These are phyloP conservation scores for Colletotrichum plurivorum DNA, from an alignment of 2,329 filamentous ascomycete genomes.

Conservation along the genomic window DNA sequence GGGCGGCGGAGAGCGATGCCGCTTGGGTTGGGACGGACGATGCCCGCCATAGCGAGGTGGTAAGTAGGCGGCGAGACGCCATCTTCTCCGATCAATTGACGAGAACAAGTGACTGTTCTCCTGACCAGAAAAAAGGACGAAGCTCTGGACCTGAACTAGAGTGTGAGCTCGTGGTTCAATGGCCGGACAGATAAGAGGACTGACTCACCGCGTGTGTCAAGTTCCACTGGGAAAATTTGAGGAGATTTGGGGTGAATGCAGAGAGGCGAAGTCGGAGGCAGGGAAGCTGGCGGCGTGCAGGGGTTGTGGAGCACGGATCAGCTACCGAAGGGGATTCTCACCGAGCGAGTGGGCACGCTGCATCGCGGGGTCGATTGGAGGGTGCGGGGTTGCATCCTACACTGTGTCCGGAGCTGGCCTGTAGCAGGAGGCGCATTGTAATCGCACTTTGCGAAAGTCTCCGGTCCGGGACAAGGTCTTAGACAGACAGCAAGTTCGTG, in stretches of 20 bases:
- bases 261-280: conserved; percentile 40
- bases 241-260: conserved; percentile 37
- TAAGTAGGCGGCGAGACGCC: conserved; percentile 61
- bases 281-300: conserved; percentile 33
- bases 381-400: conserved; percentile 33
- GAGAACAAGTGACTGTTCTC: conserved; percentile 40
- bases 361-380: conserved; percentile 38
- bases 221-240: conserved; percentile 41
- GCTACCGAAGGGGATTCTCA: conserved; percentile 32
- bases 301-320: conserved; percentile 37
- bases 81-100: conserved; percentile 49
- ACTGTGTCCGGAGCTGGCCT: conserved; percentile 30
- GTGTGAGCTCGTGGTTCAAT: conserved; percentile 30
- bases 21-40: conserved; percentile 44
- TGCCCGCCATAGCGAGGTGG: conserved; percentile 56
- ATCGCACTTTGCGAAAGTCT: conserved; percentile 6
- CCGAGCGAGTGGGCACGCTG: conserved; percentile 32
- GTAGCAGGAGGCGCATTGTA: conserved; percentile 16
- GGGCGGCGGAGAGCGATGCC: conserved; percentile 42
- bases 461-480: background rate
- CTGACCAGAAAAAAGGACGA: conserved; percentile 37
- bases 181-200: conserved; percentile 25
- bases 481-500: background rate
- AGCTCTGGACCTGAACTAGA: conserved; percentile 27
- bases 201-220: conserved; percentile 39